Evolutionary conservation across 805 yeast genomes (phyloP), one percentile per base, ranked within the genome.

Genomic region (Jamesozyma spencerorum): DNA sequence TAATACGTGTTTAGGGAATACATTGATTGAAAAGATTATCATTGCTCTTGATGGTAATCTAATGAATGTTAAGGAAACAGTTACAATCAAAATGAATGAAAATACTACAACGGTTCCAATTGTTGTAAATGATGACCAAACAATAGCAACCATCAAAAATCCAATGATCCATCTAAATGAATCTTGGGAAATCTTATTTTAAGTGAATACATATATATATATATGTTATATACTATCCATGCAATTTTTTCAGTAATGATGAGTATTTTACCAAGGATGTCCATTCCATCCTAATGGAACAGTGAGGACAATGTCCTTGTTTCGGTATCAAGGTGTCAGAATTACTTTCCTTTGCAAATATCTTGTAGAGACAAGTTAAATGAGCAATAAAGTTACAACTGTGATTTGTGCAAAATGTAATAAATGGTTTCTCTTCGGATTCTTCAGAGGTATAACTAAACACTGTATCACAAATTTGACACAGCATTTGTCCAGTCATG

Each of bases 11-110:
- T 53, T 65, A 18, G 64, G 59, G n/a, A 49, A 47, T 12, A 65
- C 72, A n/a, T 58, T 49, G 4, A 61, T 84, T 38, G 86, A 80
- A 47, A 74, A 68, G 46, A 69, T 84, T 13, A 55, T 75, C 1
- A 49, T 85, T 29, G 58, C 78, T 26, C 75, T 75, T 3, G 47
- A 47, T 4, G 47, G 47, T 5, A 39, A 37, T 3, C 32, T 35
- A 2, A 29, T 44, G 12, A 13, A 14, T 2, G 6, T 37, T 13
- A 28, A 41, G 7, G 42, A 38, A 3, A 34, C 48, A 14, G 52
- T 47, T 13, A 32, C 35, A 2, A 65, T 74, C 5, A 39, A 45
- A 5, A 76, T 73, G 50, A 62, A 51, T 22, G 70, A 58, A 1
- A 34, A 63, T n/a, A 36, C 47, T 3, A 66, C 74, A 72, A 44